Evolutionary conservation across 148 eudicot species (phyloP).

Genomic region (Chenopodium suecicum): DNA sequence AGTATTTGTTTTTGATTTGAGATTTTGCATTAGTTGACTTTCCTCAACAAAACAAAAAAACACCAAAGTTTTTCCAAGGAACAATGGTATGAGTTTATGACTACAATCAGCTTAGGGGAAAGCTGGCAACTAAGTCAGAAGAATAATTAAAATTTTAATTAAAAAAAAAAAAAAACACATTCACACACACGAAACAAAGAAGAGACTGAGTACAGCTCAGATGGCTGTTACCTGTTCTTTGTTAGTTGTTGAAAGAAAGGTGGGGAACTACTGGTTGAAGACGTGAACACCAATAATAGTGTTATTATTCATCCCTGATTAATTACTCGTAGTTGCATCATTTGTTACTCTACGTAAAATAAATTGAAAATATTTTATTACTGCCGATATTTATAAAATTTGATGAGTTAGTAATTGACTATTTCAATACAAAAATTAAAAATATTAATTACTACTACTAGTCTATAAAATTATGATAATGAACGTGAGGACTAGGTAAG

Average conservation of each 20-base stretch:
- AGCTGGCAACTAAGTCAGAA: neutral
- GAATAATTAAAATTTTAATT: neutral
- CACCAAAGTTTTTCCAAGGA: neutral
- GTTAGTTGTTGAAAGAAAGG: neutral
- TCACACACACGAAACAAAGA: neutral
- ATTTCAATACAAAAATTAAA: too few species aligned
- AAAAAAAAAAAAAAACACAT: neutral
- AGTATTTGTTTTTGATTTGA: neutral
- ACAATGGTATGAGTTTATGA: neutral
- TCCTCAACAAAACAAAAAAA: constrained; percentile 2
- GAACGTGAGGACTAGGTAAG: neutral
- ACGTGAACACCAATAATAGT: constrained; percentile 10
- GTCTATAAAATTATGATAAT: too few species aligned
- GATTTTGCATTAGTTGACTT: constrained; percentile 11
- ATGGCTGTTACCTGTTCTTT: constrained; percentile 2
- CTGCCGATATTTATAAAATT: too few species aligned
- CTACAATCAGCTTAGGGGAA: neutral
- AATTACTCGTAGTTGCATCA: too few species aligned
- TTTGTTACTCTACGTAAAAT: too few species aligned
- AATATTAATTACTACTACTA: too few species aligned
- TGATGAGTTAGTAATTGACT: neutral
- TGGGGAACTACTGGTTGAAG: neutral
- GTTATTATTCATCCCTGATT: too few species aligned
- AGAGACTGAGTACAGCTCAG: constrained; percentile 13
- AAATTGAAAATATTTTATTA: too few species aligned